Evolutionary conservation across 2,329 filamentous ascomycete species (phyloP), one percentile per base, ranked within the genome.

Genomic region (Ceratocystis cubensis): DNA sequence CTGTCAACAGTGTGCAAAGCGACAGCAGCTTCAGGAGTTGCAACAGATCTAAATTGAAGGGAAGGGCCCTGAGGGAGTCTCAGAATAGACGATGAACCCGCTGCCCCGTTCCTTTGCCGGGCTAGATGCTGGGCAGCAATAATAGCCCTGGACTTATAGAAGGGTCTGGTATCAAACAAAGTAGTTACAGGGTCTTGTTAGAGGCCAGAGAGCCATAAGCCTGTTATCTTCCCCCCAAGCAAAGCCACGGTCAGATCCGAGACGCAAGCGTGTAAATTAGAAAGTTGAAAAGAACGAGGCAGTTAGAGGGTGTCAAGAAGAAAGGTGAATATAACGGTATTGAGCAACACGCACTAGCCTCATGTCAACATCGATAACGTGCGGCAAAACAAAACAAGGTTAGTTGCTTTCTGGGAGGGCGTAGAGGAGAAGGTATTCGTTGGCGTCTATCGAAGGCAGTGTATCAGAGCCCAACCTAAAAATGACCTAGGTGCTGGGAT

Each of bases 361-460:
- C 33, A 57, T n/a, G 22, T 33, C 53, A 57, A 57, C 15, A 57
- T 17, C 4, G n/a, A 57, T 28, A 57, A 57, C 53, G 53, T 57
- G 22, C 5, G 53, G 53, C 53, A n/a, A 57, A 57, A 57, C 53
- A 57, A 57, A 57, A 57, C 53, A 57, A 57, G 53, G 7, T 30
- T 56, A 30, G 50, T 20, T 56, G 25, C 20, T 56, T 5, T 56
- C 13, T 41, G 37, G 37, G 37, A 13, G 37, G 37, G 37, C 13
- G 3, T 41, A 41, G 37, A 41, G 37, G 13, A 20, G 46, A 4
- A 17, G 5, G 46, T 10, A 48, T 48, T 48, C n/a, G 44, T 17
- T 1, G 13, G 44, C n/a, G 44, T 46, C 20, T 30, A 25, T 56
- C 50, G 22, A 25, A 25, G 50, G 22, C n/a, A 15, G 3, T 56